Percentiles rank a stretch among this genome's conserved stretches.
Evolutionary conservation across 805 yeast genomes (phyloP).

Genomic region (Metschnikowia koreensis): DNA sequence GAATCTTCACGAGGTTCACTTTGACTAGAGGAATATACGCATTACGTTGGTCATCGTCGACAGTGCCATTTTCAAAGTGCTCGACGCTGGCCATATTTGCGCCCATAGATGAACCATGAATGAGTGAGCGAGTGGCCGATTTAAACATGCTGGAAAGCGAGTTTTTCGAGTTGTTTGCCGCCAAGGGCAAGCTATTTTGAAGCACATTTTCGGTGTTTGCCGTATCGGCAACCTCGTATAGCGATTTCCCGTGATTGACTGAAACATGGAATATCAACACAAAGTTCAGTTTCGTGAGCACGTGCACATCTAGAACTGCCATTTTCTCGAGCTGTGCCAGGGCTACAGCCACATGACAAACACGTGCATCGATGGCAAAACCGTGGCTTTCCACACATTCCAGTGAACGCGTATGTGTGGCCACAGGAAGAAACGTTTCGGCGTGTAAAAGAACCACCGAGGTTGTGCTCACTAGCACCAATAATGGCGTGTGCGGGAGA

Average conservation of each 20-base stretch:
- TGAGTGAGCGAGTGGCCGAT: slow-evolving; percentile 32
- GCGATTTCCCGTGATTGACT: slow-evolving; percentile 30
- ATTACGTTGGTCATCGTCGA: slow-evolving; percentile 34
- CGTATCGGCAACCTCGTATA: slow-evolving; percentile 30
- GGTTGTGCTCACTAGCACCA: slow-evolving; percentile 11
- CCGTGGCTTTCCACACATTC: slow-evolving; percentile 18
- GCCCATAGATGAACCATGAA: slow-evolving; percentile 24
- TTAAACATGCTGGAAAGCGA: slow-evolving; percentile 30
- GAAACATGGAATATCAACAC: slow-evolving; percentile 21
- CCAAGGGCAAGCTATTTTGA: slow-evolving; percentile 37
- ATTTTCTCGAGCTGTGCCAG: slow-evolving; percentile 31
- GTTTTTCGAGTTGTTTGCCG: slow-evolving; percentile 24
- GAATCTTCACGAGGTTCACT: slow-evolving; percentile 28
- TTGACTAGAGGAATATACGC: slow-evolving; percentile 27
- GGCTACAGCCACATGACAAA: slow-evolving; percentile 37
- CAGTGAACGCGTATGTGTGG: slow-evolving; percentile 14
- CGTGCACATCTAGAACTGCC: slow-evolving; percentile 12
- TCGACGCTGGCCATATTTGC: slow-evolving; percentile 35
- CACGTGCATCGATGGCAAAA: slow-evolving; percentile 3
- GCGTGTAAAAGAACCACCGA: slow-evolving; percentile 11
- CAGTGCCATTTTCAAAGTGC: slow-evolving; percentile 26
- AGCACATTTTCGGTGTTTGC: slow-evolving; percentile 27
- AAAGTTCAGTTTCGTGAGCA: slow-evolving; percentile 12
- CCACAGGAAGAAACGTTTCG: slow-evolving; percentile 16
- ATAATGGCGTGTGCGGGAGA: slow-evolving; percentile 19